Evolutionary conservation across 257 asterid genomes (phyloP).

Genomic region (Galeopsis tetrahit): DNA sequence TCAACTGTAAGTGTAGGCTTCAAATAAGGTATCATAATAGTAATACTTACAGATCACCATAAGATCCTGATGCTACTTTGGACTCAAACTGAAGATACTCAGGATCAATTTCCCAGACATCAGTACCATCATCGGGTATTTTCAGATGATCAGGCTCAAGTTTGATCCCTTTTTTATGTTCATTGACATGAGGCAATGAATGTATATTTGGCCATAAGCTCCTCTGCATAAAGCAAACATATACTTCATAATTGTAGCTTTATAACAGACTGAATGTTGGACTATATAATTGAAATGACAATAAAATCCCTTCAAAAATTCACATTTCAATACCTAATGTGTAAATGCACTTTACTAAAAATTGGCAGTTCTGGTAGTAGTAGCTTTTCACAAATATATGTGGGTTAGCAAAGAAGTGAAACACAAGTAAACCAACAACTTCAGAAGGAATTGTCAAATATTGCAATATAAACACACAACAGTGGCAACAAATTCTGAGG

Average conservation of each 20-base stretch:
- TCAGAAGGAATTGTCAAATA: constrained; percentile 1
- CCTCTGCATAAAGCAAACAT: constrained; percentile 47
- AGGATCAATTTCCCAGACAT: constrained; percentile 80
- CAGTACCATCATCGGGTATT: constrained; percentile 71
- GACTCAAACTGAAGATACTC: constrained; percentile 45
- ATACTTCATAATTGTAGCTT: constrained; percentile 14
- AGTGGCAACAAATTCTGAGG: constrained; percentile 16
- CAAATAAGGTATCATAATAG: background rate
- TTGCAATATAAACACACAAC: background rate
- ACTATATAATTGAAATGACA: constrained; percentile 2
- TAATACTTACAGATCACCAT: constrained; percentile 66
- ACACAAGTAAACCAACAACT: constrained; percentile 1
- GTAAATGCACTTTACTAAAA: no score
- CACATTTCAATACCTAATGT: background rate
- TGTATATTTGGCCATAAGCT: constrained; percentile 46
- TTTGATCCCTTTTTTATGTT: constrained; percentile 44
- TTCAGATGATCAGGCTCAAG: constrained; percentile 51
- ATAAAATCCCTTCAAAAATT: background rate
- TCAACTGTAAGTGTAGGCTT: constrained; percentile 31
- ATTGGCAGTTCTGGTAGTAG: background rate
- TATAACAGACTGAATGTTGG: constrained; percentile 15
- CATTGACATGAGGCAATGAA: constrained; percentile 45
- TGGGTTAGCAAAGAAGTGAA: background rate
- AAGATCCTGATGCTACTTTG: constrained; percentile 75
- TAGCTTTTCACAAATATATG: constrained; percentile 2